phyloP scores from a whole-genome alignment of 345 rosid species.

The Cardiospermum halicacabum region DNA sequence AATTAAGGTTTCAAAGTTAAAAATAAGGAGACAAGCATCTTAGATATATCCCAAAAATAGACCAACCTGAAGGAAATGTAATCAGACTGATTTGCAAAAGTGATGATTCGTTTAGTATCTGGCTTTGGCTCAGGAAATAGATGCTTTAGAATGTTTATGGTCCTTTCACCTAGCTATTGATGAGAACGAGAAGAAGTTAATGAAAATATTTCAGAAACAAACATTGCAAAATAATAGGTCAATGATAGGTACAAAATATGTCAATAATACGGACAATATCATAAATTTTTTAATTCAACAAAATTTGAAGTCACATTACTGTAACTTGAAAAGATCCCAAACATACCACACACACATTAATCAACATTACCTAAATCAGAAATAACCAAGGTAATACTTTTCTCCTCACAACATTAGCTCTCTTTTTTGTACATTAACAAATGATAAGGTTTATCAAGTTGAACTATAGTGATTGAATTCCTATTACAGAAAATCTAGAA shows the following conservation, averaged over 20 bases:
- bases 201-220: neutral
- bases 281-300: no score
- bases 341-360: no score
- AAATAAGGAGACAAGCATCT: neutral
- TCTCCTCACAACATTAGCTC: neutral
- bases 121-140: conserved; percentile 86
- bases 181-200: neutral
- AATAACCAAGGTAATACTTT: neutral
- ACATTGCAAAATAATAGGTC: neutral
- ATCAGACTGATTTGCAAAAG: conserved; percentile 78
- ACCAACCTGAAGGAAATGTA: conserved; percentile 86
- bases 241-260: neutral
- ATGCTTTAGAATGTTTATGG: conserved; percentile 73
- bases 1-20: neutral
- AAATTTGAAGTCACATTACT: no score
- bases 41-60: neutral
- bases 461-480: neutral
- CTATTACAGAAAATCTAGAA: neutral
- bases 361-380: neutral
- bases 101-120: conserved; percentile 71
- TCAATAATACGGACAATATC: neutral
- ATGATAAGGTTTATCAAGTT: neutral
- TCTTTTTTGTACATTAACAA: neutral
- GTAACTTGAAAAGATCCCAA: no score
- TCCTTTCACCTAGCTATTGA: conserved; percentile 72